A percentile compares a stretch with the other conserved stretches of the same genome.
phyloP scores from a whole-genome alignment of 2,329 filamentous ascomycete species.

The Trichoderma simmonsii region DNA sequence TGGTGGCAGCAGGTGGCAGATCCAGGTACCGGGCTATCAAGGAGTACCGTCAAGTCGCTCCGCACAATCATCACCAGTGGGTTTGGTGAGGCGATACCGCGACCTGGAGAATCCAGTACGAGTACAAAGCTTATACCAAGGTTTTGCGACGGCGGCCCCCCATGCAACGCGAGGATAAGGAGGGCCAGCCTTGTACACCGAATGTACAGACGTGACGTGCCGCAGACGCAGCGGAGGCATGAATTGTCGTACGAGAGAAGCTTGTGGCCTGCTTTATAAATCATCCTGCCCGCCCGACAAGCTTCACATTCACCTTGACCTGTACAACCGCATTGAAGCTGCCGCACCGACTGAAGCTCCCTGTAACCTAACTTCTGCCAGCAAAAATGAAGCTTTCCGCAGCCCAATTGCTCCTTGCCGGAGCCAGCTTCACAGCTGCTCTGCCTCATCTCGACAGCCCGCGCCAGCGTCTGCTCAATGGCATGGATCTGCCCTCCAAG shows the following conservation, averaged over 20 bases:
- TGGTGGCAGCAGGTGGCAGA: neutral
- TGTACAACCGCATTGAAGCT: neutral
- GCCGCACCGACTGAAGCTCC: neutral
- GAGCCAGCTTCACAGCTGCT: slow-evolving; percentile 23
- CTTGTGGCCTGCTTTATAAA: neutral
- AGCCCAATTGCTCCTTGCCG: slow-evolving; percentile 28
- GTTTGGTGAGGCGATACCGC: neutral
- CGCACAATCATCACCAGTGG: slow-evolving; percentile 1
- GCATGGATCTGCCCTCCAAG: slow-evolving; percentile 44
- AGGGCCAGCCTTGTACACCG: neutral
- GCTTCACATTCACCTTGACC: neutral
- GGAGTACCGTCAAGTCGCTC: slow-evolving; percentile 3
- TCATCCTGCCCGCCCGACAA: neutral
- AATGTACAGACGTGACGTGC: neutral
- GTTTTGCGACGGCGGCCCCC: neutral
- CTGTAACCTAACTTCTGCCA: neutral
- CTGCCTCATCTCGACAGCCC: slow-evolving; percentile 47
- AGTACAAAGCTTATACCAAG: neutral
- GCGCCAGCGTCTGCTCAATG: slow-evolving; percentile 51
- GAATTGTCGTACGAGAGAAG: slow-evolving; percentile 8
- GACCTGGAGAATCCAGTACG: neutral
- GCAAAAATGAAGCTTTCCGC: slow-evolving; percentile 30
- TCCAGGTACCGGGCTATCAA: neutral
- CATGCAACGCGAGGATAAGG: neutral
- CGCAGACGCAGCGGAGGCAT: slow-evolving; percentile 3